Evolutionary conservation across 352 stramenopile species (phyloP), one percentile per base, ranked within the genome.

Genomic region (Pythium oligandrum): DNA sequence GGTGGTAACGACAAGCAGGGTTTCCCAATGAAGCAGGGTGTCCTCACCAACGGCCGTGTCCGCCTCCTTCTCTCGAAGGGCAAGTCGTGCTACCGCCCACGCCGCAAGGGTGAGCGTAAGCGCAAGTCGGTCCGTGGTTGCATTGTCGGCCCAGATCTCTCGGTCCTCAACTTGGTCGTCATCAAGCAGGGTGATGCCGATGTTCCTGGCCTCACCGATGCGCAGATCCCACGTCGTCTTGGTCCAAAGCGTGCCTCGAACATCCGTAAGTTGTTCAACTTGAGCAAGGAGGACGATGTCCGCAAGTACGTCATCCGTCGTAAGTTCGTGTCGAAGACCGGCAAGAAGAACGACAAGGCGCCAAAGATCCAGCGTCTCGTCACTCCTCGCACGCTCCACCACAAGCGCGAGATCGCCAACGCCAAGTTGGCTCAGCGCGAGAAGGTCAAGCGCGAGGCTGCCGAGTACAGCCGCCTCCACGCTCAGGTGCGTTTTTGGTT

Each of bases 1-100:
- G 98, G 97, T 70, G 97, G 97, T 79, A 99, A 99, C 81, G 97
- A 99, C 88, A 99, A 99, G 91, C 97, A 99, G 86, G 97, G 97
- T 61, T 99, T 99, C 87, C 97, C 97, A 62, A 99, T 99, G 97
- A 98, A 98, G 93, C 97, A 99, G 88, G 97, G 97, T 90, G 95
- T 99, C 57, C 85, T 99, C 57, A 97, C 93, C 51, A 98, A 99
- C 83, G 92, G 96, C 76, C 96, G 97, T 82, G 97, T 98, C 37
- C 93, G 96, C 70, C 93, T 99, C 44, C 81, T 99, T n/a, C 90
- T 99, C 36, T 85, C 88, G 55, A 98, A 99, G 82, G 97, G 96
- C 69, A 93, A 98, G 77, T 96, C 97, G 77, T 98, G 96, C 80
- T 99, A 99, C 89, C 78, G 88, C 60, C 78, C 85, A 26, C 85